These are phyloP conservation scores for Prinsepia uniflora DNA, from an alignment of 306 rosid genomes.

Conservation along the genomic window DNA sequence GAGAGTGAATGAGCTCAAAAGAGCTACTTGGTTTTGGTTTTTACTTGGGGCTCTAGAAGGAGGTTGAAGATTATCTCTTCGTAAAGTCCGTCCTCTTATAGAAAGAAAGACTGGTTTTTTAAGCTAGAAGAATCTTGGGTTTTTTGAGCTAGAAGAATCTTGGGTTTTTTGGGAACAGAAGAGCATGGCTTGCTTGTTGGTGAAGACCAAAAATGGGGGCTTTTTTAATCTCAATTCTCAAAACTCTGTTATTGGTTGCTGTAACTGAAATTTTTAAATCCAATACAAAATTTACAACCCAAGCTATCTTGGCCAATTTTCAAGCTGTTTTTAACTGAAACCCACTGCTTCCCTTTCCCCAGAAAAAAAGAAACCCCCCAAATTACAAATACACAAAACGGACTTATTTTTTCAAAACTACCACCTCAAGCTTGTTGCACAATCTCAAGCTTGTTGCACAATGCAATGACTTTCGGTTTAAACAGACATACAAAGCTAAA, in stretches of 20 bases:
- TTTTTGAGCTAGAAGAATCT: slow-evolving; percentile 28
- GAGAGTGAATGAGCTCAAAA: not conserved
- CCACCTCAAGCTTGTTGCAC: not conserved
- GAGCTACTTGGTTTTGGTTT: slow-evolving; percentile 18
- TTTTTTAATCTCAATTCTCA: not conserved
- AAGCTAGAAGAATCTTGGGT: slow-evolving; percentile 27
- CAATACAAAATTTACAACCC: slow-evolving; percentile 11
- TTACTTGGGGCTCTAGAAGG: not conserved
- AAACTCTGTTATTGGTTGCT: slow-evolving; percentile 24
- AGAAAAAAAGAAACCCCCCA: not conserved
- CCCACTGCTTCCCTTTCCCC: not conserved
- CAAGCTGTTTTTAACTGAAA: slow-evolving; percentile 12
- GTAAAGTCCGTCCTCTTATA: slow-evolving; percentile 34
- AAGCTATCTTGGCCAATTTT: not conserved
- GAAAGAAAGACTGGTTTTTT: slow-evolving; percentile 3
- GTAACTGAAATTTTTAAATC: slow-evolving; percentile 6
- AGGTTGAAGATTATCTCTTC: slow-evolving; percentile 28
- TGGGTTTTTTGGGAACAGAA: slow-evolving; percentile 7
- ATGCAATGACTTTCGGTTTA: not conserved
- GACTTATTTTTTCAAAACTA: not conserved
- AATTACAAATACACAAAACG: not conserved
- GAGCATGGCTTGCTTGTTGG: slow-evolving; percentile 23
- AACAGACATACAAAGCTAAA: slow-evolving; percentile 11
- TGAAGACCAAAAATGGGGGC: slow-evolving; percentile 25
- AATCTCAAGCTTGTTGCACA: not conserved